phyloP scores from a whole-genome alignment of 345 rosid genomes.

The rapeseed (Brassica napus) region Da-Ae NC_063446.1:61833001-61833500 shows the following conservation, averaged over 20 bases:
- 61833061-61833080: conserved; percentile 88
- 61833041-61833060: conserved; percentile 84
- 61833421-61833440: conserved; percentile 25
- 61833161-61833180: conserved; percentile 80
- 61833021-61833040: conserved; percentile 94
- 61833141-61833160: conserved; percentile 81
- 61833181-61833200: conserved; percentile 70
- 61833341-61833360: conserved; percentile 24
- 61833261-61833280: conserved; percentile 85
- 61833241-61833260: conserved; percentile 79
- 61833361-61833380: conserved; percentile 1
- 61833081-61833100: conserved; percentile 80
- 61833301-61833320: conserved; percentile 36
- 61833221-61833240: conserved; percentile 72
- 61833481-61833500: background rate
- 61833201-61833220: conserved; percentile 72
- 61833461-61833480: background rate
- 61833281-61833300: conserved; percentile 94
- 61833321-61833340: conserved; percentile 17
- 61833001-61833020: conserved; percentile 96
- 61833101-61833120: conserved; percentile 88
- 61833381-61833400: background rate
- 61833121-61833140: conserved; percentile 97
- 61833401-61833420: conserved; percentile 27
- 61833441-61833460: conserved; percentile 16